Conservation (phyloP, 2,329 filamentous ascomycete species). For the Pyrenochaeta sp. region DNA sequence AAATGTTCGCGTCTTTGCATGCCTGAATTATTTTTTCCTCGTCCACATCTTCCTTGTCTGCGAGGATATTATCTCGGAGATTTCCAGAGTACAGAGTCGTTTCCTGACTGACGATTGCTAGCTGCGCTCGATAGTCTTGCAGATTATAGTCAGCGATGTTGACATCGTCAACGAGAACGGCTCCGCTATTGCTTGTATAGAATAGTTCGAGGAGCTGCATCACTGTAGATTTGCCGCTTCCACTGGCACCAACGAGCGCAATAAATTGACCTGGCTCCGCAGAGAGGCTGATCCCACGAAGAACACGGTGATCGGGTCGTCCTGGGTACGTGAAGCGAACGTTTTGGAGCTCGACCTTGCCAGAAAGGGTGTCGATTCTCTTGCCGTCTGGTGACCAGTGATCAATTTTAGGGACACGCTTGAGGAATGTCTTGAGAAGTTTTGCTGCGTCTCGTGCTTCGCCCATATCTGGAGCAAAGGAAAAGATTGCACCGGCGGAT, state of each 20-base stretch:
- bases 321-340: constrained; percentile 96
- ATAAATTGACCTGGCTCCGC: constrained; percentile 82
- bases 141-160: constrained; percentile 80
- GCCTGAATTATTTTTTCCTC: constrained; percentile 79
- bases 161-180: constrained; percentile 80
- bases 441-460: constrained; percentile 87
- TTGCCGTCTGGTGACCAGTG: constrained; percentile 48
- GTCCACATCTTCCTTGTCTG: constrained; percentile 67
- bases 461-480: constrained; percentile 95
- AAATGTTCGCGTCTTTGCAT: constrained; percentile 70
- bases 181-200: constrained; percentile 87
- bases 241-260: constrained; percentile 90
- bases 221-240: constrained; percentile 93
- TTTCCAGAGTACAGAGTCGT: constrained; percentile 94
- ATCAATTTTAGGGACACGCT: constrained; percentile 77
- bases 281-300: constrained; percentile 79
- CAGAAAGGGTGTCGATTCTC: constrained; percentile 64
- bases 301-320: constrained; percentile 87
- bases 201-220: constrained; percentile 93
- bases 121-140: constrained; percentile 82
- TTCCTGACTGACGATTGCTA: constrained; percentile 95
- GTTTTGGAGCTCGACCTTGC: constrained; percentile 85
- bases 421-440: constrained; percentile 83
- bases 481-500: constrained; percentile 90
- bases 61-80: constrained; percentile 84